Evolutionary conservation across 345 rosid species (phyloP).

Genomic region (Hirschfeldia incana): DNA sequence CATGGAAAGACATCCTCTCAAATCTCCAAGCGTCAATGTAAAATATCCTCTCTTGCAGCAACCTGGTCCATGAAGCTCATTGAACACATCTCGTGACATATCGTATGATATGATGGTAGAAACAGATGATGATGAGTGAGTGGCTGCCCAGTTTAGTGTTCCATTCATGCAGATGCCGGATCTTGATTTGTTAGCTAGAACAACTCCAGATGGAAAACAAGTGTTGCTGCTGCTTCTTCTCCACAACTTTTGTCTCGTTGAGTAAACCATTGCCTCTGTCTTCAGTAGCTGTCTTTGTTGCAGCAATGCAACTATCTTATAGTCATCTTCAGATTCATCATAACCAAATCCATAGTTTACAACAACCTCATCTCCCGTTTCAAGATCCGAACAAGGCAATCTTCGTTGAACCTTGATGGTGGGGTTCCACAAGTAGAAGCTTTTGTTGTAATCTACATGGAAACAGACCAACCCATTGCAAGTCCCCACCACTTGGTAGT

Average conservation of each 20-base stretch:
- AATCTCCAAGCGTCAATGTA: conserved; percentile 31
- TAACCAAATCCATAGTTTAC: conserved; percentile 43
- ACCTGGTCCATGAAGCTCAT: conserved; percentile 7
- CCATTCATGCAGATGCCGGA: conserved; percentile 38
- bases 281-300: conserved; percentile 14
- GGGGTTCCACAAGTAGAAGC: conserved; percentile 46
- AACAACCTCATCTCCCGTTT: conserved; percentile 10
- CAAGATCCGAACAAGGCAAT: conserved; percentile 31
- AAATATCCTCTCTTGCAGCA: conserved; percentile 34
- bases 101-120: conserved; percentile 36
- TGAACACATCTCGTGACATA: conserved; percentile 31
- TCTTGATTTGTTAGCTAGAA: conserved; percentile 15
- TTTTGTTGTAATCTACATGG: conserved; percentile 25
- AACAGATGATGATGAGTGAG: not conserved
- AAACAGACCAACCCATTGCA: conserved; percentile 46
- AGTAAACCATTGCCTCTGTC: conserved; percentile 23
- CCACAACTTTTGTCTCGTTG: conserved; percentile 38
- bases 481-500: conserved; percentile 42
- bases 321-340: conserved; percentile 35
- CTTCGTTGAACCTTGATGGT: conserved; percentile 28
- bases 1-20: conserved; percentile 29
- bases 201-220: conserved; percentile 16
- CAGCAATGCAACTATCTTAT: conserved; percentile 34
- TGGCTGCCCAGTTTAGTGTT: conserved; percentile 38
- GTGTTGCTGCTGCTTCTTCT: conserved; percentile 20